These are phyloP conservation scores for Rhodosporidiobolus odoratus DNA, from an alignment of 768 basidiomycete species.

Conservation along the genomic window DNA sequence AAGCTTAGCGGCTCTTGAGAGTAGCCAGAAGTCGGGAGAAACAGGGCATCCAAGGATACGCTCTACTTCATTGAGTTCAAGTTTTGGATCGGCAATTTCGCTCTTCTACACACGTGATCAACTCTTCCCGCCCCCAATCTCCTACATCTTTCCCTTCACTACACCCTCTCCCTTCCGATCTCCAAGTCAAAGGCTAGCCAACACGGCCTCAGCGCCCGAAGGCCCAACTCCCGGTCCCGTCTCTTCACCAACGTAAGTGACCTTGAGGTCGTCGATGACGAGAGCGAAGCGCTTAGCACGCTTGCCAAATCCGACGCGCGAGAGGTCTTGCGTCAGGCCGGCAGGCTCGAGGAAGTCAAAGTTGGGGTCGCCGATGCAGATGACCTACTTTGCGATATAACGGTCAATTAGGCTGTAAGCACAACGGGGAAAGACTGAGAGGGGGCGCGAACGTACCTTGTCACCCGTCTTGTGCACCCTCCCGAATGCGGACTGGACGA, in stretches of 20 bases:
- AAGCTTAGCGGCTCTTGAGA: too few species aligned
- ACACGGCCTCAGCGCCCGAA: constrained; percentile 59
- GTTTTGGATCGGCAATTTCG: too few species aligned
- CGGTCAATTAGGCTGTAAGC: neutral
- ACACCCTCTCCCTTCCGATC: too few species aligned
- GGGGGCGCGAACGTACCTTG: constrained; percentile 16
- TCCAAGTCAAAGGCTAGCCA: constrained; percentile 44
- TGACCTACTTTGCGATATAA: constrained; percentile 46
- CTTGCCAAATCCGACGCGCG: constrained; percentile 55
- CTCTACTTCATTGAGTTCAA: too few species aligned
- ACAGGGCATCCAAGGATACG: too few species aligned
- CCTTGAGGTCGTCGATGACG: constrained; percentile 42
- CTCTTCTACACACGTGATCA: too few species aligned
- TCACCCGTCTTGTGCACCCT: constrained; percentile 39
- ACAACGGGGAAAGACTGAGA: neutral
- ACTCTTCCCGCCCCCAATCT: too few species aligned
- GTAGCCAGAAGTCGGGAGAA: too few species aligned
- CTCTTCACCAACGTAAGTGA: constrained; percentile 51
- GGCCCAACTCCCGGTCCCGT: constrained; percentile 53
- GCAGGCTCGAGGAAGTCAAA: constrained; percentile 52
- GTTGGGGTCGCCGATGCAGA: constrained; percentile 57
- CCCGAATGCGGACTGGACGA: constrained; percentile 44
- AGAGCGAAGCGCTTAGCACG: constrained; percentile 54
- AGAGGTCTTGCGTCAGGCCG: constrained; percentile 46
- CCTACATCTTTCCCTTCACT: too few species aligned